Conservation (phyloP, 2,329 filamentous ascomycete species). For the Talaromyces marneffei region DNA sequence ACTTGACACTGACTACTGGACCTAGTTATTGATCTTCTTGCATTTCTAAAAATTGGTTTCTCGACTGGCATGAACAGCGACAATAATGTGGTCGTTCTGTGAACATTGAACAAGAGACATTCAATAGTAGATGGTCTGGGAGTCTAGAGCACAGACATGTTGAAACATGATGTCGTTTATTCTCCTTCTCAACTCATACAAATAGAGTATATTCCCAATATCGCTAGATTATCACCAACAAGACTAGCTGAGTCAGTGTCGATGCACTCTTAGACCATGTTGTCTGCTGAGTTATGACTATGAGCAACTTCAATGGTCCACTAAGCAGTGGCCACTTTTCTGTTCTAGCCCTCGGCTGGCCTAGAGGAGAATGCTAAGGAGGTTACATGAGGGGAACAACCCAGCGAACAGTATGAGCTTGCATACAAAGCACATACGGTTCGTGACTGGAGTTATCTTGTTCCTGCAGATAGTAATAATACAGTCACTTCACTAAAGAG, state of each 20-base stretch:
- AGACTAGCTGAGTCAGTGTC: neutral
- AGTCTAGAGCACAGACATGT: neutral
- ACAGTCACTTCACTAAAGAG: neutral
- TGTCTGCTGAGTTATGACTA: neutral
- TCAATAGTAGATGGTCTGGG: neutral
- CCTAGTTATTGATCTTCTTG: neutral
- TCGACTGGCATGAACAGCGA: neutral
- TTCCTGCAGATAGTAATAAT: neutral
- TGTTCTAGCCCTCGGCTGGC: neutral
- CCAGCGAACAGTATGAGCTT: neutral
- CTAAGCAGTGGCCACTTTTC: neutral
- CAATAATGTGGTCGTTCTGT: neutral
- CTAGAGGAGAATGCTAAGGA: neutral
- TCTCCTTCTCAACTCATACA: neutral
- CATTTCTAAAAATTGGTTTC: neutral
- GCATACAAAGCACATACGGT: neutral
- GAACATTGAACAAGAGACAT: neutral
- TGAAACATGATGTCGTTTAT: slow-evolving; percentile 1
- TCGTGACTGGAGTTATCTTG: neutral
- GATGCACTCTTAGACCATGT: neutral
- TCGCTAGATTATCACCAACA: neutral
- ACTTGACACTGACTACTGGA: neutral
- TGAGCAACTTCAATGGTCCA: neutral
- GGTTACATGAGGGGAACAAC: neutral
- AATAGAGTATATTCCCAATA: neutral